Evolutionary conservation across 768 basidiomycete species (phyloP), one percentile per base, ranked within the genome.

Genomic region (Tremella mesenterica): DNA sequence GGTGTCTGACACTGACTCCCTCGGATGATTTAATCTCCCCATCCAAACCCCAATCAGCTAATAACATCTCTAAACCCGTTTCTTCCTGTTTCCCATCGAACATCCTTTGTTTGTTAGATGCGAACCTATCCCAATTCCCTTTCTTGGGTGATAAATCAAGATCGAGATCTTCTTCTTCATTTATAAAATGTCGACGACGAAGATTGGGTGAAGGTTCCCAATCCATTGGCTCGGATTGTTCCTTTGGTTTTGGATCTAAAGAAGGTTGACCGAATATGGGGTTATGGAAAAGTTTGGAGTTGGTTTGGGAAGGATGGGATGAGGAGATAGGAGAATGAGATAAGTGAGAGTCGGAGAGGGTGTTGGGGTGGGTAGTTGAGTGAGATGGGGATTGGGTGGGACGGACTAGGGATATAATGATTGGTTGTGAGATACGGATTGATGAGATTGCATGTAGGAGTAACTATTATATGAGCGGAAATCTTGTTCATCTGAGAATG

Each of bases 181-280:
- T 29, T 14, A 23, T 23, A n/a, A 41, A 23, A 4, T n/a, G 38
- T 41, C 38, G 38, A 23, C 38, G 38, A 23, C 38, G 38, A n/a
- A 41, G 23, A 20, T 50, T 29, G 25, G 52, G 55, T 1, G 59
- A 56, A 7, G 70, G 69, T 44, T 70, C 68, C 73, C 71, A 73
- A 27, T 74, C 73, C 72, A 73, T 74, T 6, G 44, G 44, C 44
- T 46, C 44, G 6, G 20, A 16, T 16, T 56, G 44, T 44, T 67
- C 68, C 8, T 48, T 58, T 10, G 55, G 44, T 20, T 21, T 36
- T 18, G 54, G 29, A 23, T 48, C 46, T 13, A 58, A 53, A 6
- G 73, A 68, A 6, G 65, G 52, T 44, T 70, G 60, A 25, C 73
- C 73, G 44, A 74, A 74, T 25, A 71, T 59, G 18, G 72, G 72